Evolutionary conservation across 202 grass and related monocot species (phyloP), one percentile per base, ranked within the genome.

Genomic region (Eragrostis tef): DNA sequence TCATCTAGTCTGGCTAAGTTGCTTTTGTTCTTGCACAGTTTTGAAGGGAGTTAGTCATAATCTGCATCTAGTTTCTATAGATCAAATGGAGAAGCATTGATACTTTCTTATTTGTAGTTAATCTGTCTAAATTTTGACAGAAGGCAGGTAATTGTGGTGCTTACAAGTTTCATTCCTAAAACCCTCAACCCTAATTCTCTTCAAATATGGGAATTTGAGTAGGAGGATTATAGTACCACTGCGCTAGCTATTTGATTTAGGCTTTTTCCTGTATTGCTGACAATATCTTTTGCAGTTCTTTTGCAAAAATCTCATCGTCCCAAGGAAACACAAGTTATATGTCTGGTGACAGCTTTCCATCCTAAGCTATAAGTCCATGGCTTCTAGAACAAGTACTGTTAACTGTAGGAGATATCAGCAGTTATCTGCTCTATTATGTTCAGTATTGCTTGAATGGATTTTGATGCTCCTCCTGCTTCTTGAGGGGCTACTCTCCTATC

Each of bases 381-480:
- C 82, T 82, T 83, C 86, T 64, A 92, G 71, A 82, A 27, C 64
- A 24, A 66, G 31, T 47, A 66, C 24, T 12, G 22, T 43, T 11
- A 70, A 67, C 48, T 19, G 57, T 9, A 71, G 73, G 45, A 77
- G 70, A 58, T 62, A 83, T 29, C 87, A 82, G 8, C 82, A 71
- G 9, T 54, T 98, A 61, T 95, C 83, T 2, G 58, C 87, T 44
- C 79, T 81, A 11, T 53, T 95, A 24, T 95, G 85, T 63, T 91
- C 92, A 9, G 87, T 79, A 0, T 22, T 88, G 54, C 73, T 95
- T 42, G 95, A 98, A 82, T 98, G 95, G 95, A 31, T 94, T 10
- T 78, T 95, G 64, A 91, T 98, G 83, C 86, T 98, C 36, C 70
- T 98, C 24, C 72, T 98, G 48, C 88, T 94, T 45, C 42, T 98